phyloP scores from a whole-genome alignment of 768 basidiomycete genomes.

The Kwoniella shandongensis region DNA sequence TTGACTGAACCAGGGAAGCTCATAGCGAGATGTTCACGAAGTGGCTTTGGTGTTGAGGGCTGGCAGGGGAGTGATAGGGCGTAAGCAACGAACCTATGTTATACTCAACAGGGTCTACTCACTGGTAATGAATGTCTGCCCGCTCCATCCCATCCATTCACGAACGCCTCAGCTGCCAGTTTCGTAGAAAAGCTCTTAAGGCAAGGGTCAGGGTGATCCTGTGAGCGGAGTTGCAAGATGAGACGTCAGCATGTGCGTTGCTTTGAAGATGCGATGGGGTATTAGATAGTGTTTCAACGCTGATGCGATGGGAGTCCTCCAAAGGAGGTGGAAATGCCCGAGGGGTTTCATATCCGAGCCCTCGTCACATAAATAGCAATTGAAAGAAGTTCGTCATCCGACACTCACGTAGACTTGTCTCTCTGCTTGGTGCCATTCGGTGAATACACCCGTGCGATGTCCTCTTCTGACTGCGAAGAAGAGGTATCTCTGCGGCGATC shows the following conservation, averaged over 20 bases:
- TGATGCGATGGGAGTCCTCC: too few relatives aligned
- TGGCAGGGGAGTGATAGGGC: slow-evolving; percentile 5
- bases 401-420: slow-evolving; percentile 41
- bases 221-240: background rate
- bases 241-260: too few relatives aligned
- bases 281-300: background rate
- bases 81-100: too few relatives aligned
- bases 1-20: slow-evolving; percentile 42
- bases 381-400: background rate
- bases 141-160: slow-evolving; percentile 42
- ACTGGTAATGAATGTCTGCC: slow-evolving; percentile 45
- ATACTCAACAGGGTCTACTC: slow-evolving; percentile 22
- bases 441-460: slow-evolving; percentile 40
- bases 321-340: too few relatives aligned
- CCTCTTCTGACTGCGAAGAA: slow-evolving; percentile 43
- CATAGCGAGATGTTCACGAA: slow-evolving; percentile 48
- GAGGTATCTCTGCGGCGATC: slow-evolving; percentile 25
- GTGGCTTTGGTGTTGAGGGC: slow-evolving; percentile 35
- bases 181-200: slow-evolving; percentile 49
- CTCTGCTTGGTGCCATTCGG: slow-evolving; percentile 41
- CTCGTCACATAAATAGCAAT: background rate
- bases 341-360: too few relatives aligned
- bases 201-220: slow-evolving; percentile 34
- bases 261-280: too few relatives aligned
- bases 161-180: slow-evolving; percentile 48